Percentiles rank a stretch among this genome's conserved stretches.
These are phyloP conservation scores for Termitomyces sp. DNA, from an alignment of 768 basidiomycete species.

Conservation along the genomic window DNA sequence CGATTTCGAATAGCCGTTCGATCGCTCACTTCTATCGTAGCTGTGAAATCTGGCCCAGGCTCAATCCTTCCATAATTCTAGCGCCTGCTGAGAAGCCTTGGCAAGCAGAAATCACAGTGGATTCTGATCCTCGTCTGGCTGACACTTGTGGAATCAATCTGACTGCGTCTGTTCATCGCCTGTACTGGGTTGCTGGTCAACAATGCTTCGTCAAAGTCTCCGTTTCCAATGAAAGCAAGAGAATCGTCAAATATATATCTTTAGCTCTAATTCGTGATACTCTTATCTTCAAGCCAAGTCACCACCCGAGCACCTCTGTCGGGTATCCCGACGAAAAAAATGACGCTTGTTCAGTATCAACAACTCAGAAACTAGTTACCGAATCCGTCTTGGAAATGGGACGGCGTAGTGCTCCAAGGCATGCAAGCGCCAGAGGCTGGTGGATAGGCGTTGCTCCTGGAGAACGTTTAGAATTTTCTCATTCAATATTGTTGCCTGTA, in stretches of 20 bases:
- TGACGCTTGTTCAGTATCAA: neutral
- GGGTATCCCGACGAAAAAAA: neutral
- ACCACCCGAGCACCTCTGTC: neutral
- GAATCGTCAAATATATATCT: conserved; percentile 57
- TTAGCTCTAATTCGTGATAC: conserved; percentile 37
- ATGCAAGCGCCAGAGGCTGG: conserved; percentile 83
- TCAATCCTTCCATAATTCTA: conserved; percentile 58
- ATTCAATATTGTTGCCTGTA: conserved; percentile 72
- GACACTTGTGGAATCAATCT: conserved; percentile 57
- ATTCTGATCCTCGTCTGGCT: neutral
- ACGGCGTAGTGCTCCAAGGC: conserved; percentile 54
- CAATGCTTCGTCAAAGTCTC: conserved; percentile 59
- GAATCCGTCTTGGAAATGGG: conserved; percentile 63
- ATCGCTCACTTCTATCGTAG: conserved; percentile 89
- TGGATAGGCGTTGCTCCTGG: conserved; percentile 77
- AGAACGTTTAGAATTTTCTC: conserved; percentile 56
- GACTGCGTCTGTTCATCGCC: conserved; percentile 61
- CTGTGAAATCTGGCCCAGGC: conserved; percentile 73
- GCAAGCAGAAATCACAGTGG: neutral
- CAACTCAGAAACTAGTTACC: conserved; percentile 53
- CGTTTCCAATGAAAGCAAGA: conserved; percentile 65
- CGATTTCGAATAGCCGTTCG: conserved; percentile 51
- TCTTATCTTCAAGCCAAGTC: neutral
- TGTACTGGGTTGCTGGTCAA: conserved; percentile 81
- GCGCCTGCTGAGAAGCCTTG: conserved; percentile 41